Base-by-base conservation (phyloP, 2,329 filamentous ascomycete species). In the Drechslerella stenobrocha region DNA sequence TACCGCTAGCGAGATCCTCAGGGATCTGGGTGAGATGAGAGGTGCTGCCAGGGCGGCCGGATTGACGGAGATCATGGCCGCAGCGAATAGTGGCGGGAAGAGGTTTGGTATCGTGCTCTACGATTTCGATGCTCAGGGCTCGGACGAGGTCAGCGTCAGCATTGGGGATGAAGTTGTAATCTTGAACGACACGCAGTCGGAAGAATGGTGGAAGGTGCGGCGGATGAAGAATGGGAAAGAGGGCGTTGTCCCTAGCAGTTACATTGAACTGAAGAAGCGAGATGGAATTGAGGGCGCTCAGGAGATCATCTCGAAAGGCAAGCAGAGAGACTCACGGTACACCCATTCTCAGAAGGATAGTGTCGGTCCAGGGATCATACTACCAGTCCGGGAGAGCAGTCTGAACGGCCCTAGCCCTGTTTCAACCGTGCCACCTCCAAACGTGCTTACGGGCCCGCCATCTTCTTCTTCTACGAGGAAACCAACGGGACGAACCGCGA, bases 201-300 rank as follows among this genome's bases (percentile, higher is more conserved):
- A 96, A 64, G 93, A 98, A 75, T 98, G 93, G 93, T 97, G 93
- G 92, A 90, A 93, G 80, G 90, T 98, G 32, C 84, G 88, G 65
- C 84, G 91, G 32, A 75, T 96, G 70, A 95, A 90, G 79, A 97
- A 90, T 75, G 90, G 90, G 72, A 93, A 90, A 75, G 90, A 96
- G 78, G 93, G 93, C 35, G 93, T 98, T 23, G 91, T 98, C 6
- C 93, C 93, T 11, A 93, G 90, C 79, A 96, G 90, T 77, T 98
- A 97, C 74, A 87, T 98, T 72, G 92, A 98, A 76, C 80, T 96
- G 52, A 91, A 85, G 20, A 51, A 47, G 11, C 40, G 35, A 2
- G 46, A 48, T 11, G 59, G 52, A 1, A 35, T 52, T 23, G 52
- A 61, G 15, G 55, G 40, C 2, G 9, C 15, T n/a, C 2, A 18